Conservation (phyloP, 345 rosid species). For the Euphorbia peplus region DNA sequence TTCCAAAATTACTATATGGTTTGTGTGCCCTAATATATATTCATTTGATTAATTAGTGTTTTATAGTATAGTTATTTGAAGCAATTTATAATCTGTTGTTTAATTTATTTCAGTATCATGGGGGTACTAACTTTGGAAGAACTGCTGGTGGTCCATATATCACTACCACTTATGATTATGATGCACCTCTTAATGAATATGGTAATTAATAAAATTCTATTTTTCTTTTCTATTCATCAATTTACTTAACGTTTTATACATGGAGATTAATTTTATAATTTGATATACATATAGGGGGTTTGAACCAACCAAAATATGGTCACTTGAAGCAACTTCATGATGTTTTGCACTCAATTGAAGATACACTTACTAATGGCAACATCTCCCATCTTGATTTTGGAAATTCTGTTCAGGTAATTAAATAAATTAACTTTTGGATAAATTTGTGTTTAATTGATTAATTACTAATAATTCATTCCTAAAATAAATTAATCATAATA, state of each 20-base stretch:
- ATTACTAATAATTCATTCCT: too few species aligned
- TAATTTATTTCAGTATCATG: conserved; percentile 53
- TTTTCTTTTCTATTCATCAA: too few species aligned
- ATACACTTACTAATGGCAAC: conserved; percentile 50
- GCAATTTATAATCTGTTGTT: background rate
- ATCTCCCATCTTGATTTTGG: conserved; percentile 33
- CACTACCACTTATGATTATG: conserved; percentile 58
- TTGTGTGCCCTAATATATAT: background rate
- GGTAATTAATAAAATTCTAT: conserved; percentile 16
- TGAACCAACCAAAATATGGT: conserved; percentile 80
- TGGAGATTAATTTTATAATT: background rate
- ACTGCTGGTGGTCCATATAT: conserved; percentile 63
- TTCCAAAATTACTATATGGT: conserved; percentile 74
- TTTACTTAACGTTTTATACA: background rate
- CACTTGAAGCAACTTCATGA: conserved; percentile 68
- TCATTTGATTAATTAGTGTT: background rate
- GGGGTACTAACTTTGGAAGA: conserved; percentile 68
- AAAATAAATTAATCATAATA: too few species aligned
- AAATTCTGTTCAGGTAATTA: conserved; percentile 21
- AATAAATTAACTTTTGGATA: background rate
- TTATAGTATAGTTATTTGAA: too few species aligned
- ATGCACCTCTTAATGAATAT: conserved; percentile 56
- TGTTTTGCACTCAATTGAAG: conserved; percentile 50
- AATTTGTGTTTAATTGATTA: background rate
- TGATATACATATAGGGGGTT: conserved; percentile 36